phyloP scores from a whole-genome alignment of 768 basidiomycete genomes.

The Leccinellum luteum region DNA sequence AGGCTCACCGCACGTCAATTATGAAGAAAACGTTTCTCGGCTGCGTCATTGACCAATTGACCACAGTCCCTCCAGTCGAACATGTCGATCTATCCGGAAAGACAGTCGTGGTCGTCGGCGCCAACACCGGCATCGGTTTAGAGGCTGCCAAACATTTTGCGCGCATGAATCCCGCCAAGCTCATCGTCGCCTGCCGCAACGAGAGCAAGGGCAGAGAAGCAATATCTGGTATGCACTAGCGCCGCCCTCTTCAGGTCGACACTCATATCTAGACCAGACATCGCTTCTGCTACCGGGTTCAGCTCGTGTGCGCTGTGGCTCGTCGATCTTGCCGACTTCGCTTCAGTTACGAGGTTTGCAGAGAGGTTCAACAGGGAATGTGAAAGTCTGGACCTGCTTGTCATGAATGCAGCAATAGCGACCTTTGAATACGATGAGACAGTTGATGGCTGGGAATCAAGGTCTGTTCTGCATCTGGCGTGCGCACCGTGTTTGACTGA shows the following conservation, averaged over 20 bases:
- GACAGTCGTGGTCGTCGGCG: slow-evolving; percentile 31
- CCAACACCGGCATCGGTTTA: slow-evolving; percentile 34
- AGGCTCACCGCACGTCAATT: too few relatives aligned
- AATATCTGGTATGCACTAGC: slow-evolving; percentile 15
- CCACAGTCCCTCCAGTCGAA: slow-evolving; percentile 15
- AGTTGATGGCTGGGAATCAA: slow-evolving; percentile 45
- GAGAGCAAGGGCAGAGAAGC: slow-evolving; percentile 23
- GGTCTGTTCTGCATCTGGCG: slow-evolving; percentile 25
- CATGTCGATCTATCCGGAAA: slow-evolving; percentile 26
- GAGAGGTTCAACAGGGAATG: slow-evolving; percentile 6
- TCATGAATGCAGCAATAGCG: slow-evolving; percentile 41
- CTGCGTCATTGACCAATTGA: slow-evolving; percentile 18
- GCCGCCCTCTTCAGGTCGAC: background rate
- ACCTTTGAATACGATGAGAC: slow-evolving; percentile 22
- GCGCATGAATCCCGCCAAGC: slow-evolving; percentile 27
- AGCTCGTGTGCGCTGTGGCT: slow-evolving; percentile 12
- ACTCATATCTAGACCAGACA: slow-evolving; percentile 10
- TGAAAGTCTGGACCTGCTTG: slow-evolving; percentile 30
- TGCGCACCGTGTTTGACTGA: background rate
- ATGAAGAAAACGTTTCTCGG: background rate
- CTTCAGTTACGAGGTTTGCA: slow-evolving; percentile 12
- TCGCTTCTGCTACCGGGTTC: slow-evolving; percentile 28
- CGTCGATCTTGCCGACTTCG: slow-evolving; percentile 17
- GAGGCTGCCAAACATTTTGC: slow-evolving; percentile 32
- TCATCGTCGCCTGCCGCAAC: slow-evolving; percentile 30